phyloP scores from a whole-genome alignment of 2,329 filamentous ascomycete species.

The Sarocladium brachiariae region DNA sequence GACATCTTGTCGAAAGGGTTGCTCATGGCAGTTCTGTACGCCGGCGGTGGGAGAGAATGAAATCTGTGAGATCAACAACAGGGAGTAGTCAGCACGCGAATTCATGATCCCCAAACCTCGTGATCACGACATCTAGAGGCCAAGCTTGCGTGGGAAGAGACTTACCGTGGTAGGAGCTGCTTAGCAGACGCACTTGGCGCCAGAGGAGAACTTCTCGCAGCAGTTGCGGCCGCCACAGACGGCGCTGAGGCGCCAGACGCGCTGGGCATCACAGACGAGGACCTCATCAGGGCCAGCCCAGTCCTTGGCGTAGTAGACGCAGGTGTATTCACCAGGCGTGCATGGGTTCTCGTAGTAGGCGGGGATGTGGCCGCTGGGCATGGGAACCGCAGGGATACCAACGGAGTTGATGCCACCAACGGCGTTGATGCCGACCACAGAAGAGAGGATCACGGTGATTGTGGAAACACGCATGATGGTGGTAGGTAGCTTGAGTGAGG shows the following conservation, averaged over 20 bases:
- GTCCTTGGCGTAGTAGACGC: constrained; percentile 1
- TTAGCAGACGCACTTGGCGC: constrained; percentile 7
- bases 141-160: no score
- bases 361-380: neutral
- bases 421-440: neutral
- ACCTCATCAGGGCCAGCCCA: constrained; percentile 5
- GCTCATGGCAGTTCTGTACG: no score
- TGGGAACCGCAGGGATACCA: neutral
- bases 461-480: no score
- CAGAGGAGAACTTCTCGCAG: constrained; percentile 2
- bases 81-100: no score
- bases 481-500: no score
- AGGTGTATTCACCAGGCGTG: neutral
- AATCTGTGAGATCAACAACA: no score
- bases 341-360: neutral
- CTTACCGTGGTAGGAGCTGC: neutral
- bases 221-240: neutral
- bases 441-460: no score
- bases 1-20: no score
- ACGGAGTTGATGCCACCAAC: neutral
- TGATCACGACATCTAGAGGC: no score
- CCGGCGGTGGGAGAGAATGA: no score
- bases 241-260: neutral
- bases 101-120: no score
- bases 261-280: neutral